Evolutionary conservation across 2,329 filamentous ascomycete genomes (phyloP), one percentile per base, ranked within the genome.

Genomic region (Alternaria viburni): DNA sequence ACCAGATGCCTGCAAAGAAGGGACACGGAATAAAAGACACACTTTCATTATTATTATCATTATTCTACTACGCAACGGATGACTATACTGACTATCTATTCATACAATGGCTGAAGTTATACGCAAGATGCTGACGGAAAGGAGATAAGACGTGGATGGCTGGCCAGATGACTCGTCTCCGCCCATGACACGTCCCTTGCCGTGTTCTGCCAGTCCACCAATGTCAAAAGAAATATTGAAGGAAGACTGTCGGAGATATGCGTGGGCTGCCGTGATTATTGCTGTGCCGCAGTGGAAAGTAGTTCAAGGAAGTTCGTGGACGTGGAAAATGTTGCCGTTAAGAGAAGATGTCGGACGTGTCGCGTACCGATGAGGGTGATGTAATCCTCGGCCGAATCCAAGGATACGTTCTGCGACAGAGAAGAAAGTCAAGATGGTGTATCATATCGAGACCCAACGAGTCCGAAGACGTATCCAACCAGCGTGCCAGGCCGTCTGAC

Each of bases 31-130:
- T n/a, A 15, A 10, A 26, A 46, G 26, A 25, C 21, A 19, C n/a
- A 19, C 61, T 50, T 12, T 49, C 17, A 41, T 41, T 41, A 41
- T 41, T 17, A 52, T 65, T 47, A 41, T 41, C 8, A 51, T 64
- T 47, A 26, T 57, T 30, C 47, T 61, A 59, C 32, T 57, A 56
- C 61, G 49, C 58, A 63, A 57, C 45, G 6, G 4, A 46, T 57
- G 58, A 59, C 9, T 59, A 66, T 62, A 6, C 43, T 59, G 58
- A 54, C 49, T 52, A 59, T 15, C 60, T 66, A 67, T 47, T 36
- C 50, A 64, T 68, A 62, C 56, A 58, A 47, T 56, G 44, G 26
- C 32, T 62, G 30, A 58, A 51, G 43, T 41, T 62, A 52, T 62
- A 58, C 57, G 45, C 55, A 61, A 59, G 4, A 54, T 56, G 57